Evolutionary conservation across 495 filamentous ascomycete genomes (phyloP), one percentile per base, ranked within the genome.

Genomic region (Tuber melanosporum): DNA sequence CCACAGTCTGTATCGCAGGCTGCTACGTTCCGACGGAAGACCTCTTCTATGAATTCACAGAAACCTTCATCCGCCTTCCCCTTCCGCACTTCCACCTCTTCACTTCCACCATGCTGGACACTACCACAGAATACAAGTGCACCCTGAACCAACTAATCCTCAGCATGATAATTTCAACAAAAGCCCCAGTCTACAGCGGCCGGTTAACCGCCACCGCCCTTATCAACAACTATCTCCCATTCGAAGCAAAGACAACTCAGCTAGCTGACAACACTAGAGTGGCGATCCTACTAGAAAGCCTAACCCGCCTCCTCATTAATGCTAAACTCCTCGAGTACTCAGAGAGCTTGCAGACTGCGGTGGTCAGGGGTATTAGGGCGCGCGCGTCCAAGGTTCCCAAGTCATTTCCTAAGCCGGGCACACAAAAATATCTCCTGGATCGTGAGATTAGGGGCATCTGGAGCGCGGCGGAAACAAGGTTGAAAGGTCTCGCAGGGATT

Each of bases 211-310:
- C 88, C 66, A 81, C 85, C 3, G 89, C 91, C 46, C 84, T 97
- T 39, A 88, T 92, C 76, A 76, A 86, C 70, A 90, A 89, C 81
- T 96, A 90, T 81, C 86, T 97, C 2, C 94, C 93, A 0, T 93
- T 87, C 73, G 84, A 90, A 1, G 93, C 94, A 0, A 90, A 88
- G 71, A 90, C 87, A 0, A 84, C 87, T 8, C 89, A 86, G 10
- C 84, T 88, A 0, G 87, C 87, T 8, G 93, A 96, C 71, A 97
- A 98, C 81, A 90, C 92, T 4, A 94, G 94, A 84, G 86, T 97
- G 46, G 91, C 91, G 6, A 84, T 97, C 4, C 82, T 93, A 72
- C 83, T 97, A 0, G 95, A 99, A 84, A 87, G 87, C 0, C 83
- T 96, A 74, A 78, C 95, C 73, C 87, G 90, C 70, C 84, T 91